Evolutionary conservation across 169 alveolate species (phyloP).

Genomic region (Eimeria sp.): DNA sequence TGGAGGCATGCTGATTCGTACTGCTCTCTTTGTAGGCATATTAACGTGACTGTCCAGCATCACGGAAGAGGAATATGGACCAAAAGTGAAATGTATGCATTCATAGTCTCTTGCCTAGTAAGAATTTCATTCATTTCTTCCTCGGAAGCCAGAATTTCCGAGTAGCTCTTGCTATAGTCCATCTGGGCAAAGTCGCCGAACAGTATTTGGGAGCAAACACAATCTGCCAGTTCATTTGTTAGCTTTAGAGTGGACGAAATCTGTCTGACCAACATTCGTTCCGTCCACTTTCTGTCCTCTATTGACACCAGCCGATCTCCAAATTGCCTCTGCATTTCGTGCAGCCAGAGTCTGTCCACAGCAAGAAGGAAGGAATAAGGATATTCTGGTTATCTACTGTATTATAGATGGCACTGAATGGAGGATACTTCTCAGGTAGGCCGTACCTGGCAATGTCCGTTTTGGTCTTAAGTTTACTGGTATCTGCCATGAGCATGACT

Average conservation of each 20-base stretch:
- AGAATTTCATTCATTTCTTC: constrained; percentile 95
- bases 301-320: constrained; percentile 96
- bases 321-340: constrained; percentile 95
- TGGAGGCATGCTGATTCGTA: not conserved
- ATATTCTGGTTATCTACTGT: not conserved
- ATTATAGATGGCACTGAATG: not conserved
- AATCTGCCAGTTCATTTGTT: constrained; percentile 89
- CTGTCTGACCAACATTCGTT: constrained; percentile 20
- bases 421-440: too few species aligned
- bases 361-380: constrained; percentile 2
- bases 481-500: constrained; percentile 94
- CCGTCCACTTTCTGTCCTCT: constrained; percentile 92
- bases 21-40: not conserved
- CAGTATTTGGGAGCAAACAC: constrained; percentile 88
- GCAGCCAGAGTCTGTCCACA: constrained; percentile 94
- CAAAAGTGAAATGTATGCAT: not conserved
- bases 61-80: not conserved
- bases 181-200: constrained; percentile 91
- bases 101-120: constrained; percentile 90
- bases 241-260: constrained; percentile 88
- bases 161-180: constrained; percentile 91
- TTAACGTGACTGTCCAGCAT: not conserved
- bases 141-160: constrained; percentile 90
- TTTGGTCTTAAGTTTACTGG: constrained; percentile 96
- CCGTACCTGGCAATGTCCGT: constrained; percentile 93